Evolutionary conservation across 345 rosid species (phyloP), one percentile per base, ranked within the genome.

Genomic region (Boechera divaricarpa): DNA sequence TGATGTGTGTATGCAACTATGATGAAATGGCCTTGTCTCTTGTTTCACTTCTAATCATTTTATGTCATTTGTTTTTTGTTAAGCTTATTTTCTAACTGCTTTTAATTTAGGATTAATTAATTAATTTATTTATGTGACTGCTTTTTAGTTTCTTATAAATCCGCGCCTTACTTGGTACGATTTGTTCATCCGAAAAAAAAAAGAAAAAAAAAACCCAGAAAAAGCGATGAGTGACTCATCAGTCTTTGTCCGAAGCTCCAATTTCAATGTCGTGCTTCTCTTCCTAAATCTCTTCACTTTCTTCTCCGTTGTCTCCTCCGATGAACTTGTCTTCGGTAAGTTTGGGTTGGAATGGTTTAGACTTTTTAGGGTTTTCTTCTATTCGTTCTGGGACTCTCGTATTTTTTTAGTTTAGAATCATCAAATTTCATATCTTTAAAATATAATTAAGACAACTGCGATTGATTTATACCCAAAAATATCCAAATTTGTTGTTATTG

Each of bases 271-370:
- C 38, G 24, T 62, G 70, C 33, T 83, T 48, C 61, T 82, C 47
- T 64, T 79, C n/a, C 4, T 86, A 51, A 36, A 75, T 9, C 54
- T 69, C 48, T 79, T 82, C 8, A 5, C 52, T 44, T 49, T 62
- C 31, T 42, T 52, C 56, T 56, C 78, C 36, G 2, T 70, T 31
- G 73, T 64, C 69, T 79, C 56, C 48, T 74, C 86, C 62, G 53
- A 63, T 6, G 77, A 86, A 10, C 70, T 32, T 67, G 80, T 81
- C 59, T 60, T 88, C 36, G 84, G 95, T 88, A 75, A 55, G 59
- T 38, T 42, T 15, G 48, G 4, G 26, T 72, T 4, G 45, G 26
- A 8, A 11, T 26, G 2, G n/a, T 26, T 67, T 63, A 38, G 24
- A 44, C 32, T 54, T 57, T 56, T 78, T 80, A 88, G 84, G 83